Conservation (phyloP, 1,284 basidiomycete species). For the Golubevia pallescens region DNA sequence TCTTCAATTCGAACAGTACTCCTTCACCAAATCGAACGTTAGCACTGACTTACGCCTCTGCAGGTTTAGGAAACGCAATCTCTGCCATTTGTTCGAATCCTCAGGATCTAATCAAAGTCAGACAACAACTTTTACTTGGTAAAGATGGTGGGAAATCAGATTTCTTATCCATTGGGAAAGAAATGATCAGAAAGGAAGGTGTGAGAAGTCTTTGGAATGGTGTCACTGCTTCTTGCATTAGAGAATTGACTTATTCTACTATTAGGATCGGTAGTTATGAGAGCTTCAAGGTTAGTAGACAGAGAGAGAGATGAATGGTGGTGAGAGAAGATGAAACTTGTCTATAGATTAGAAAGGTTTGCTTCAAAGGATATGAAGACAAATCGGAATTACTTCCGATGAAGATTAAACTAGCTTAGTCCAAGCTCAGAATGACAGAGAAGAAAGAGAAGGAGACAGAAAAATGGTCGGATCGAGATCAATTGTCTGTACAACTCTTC, state of each 20-base stretch:
- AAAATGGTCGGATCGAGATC: too few species aligned
- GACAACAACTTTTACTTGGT: conserved; percentile 36
- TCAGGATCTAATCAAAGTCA: conserved; percentile 44
- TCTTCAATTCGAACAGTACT: too few species aligned
- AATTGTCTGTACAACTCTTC: too few species aligned
- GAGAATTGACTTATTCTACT: conserved; percentile 43
- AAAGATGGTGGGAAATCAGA: conserved; percentile 21
- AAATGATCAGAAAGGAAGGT: conserved; percentile 30
- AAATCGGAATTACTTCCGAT: too few species aligned
- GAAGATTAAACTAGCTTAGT: too few species aligned
- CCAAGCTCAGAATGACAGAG: too few species aligned
- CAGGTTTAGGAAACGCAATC: conserved; percentile 35
- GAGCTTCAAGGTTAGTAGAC: conserved; percentile 18
- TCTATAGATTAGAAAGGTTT: too few species aligned
- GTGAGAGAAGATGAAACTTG: neutral
- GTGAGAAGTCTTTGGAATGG: conserved; percentile 31
- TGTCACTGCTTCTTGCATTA: conserved; percentile 33
- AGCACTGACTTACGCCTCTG: conserved; percentile 29
- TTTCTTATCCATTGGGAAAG: conserved; percentile 21
- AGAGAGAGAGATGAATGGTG: neutral
- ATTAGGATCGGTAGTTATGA: conserved; percentile 45
- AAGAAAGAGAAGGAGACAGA: too few species aligned
- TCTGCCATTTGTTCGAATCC: conserved; percentile 41
- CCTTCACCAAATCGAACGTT: too few species aligned
- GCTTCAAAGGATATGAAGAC: too few species aligned